Percentiles rank a stretch among this genome's conserved stretches.
phyloP scores from a whole-genome alignment of 2,329 filamentous ascomycete genomes.

The Canariomyces notabilis region DNA sequence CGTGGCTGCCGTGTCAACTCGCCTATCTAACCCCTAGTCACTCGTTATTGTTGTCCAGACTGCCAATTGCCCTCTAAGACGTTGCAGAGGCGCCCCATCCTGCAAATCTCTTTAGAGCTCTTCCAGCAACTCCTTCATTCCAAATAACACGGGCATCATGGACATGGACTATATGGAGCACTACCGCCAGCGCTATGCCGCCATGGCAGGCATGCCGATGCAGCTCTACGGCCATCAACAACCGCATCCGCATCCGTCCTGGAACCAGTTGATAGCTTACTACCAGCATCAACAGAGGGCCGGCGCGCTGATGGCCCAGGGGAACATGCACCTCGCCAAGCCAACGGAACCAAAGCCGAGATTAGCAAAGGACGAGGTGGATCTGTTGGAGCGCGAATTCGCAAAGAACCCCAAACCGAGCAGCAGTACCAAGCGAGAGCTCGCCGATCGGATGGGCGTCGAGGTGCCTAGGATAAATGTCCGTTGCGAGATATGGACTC shows the following conservation, averaged over 20 bases:
- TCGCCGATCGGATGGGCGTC: conserved; percentile 58
- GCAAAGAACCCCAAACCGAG: conserved; percentile 61
- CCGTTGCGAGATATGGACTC: conserved; percentile 23
- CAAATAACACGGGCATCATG: conserved; percentile 6
- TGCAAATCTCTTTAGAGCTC: background rate
- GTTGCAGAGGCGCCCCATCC: background rate
- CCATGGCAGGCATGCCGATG: conserved; percentile 11
- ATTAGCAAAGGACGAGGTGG: conserved; percentile 55
- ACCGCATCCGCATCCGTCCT: conserved; percentile 16
- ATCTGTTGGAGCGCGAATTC: conserved; percentile 56
- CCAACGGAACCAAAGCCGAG: conserved; percentile 45
- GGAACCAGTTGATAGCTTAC: conserved; percentile 25
- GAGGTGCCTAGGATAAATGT: conserved; percentile 62
- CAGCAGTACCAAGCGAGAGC: conserved; percentile 55
- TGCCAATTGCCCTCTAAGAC: background rate
- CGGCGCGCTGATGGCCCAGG: conserved; percentile 23
- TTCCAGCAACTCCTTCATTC: background rate
- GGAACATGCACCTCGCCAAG: conserved; percentile 23
- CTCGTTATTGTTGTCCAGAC: conserved; percentile 18
- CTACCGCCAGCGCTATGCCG: conserved; percentile 21
- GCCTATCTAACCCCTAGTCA: conserved; percentile 23
- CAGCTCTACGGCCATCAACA: conserved; percentile 18
- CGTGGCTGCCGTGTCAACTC: conserved; percentile 16
- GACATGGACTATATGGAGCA: conserved; percentile 26
- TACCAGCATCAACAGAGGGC: conserved; percentile 25